Conservation (phyloP, 371 early-diverging fungal species). For the Mortierella sp. region DNA sequence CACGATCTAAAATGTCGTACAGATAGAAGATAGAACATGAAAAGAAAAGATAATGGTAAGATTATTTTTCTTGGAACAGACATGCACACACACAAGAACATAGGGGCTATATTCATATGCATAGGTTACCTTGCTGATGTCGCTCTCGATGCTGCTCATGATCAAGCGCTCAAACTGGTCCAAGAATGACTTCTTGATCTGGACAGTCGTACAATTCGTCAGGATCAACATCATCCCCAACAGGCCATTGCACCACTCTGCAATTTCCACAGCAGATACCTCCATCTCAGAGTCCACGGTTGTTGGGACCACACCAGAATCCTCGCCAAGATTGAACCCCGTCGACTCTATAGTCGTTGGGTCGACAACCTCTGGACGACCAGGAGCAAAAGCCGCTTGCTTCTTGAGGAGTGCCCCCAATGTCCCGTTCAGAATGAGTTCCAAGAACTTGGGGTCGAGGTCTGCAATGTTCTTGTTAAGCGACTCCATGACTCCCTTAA, state of each 20-base stretch:
- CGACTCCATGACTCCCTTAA: conserved; percentile 45
- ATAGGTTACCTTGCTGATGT: conserved; percentile 36
- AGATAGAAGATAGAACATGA: not conserved
- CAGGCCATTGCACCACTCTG: conserved; percentile 54
- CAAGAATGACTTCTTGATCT: conserved; percentile 32
- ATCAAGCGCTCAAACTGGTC: conserved; percentile 46
- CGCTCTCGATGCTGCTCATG: conserved; percentile 53
- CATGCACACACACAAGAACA: not conserved
- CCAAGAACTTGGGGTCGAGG: conserved; percentile 38
- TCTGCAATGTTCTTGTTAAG: conserved; percentile 26
- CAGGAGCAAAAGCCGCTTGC: conserved; percentile 48
- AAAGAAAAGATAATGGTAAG: not conserved
- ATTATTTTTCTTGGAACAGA: not conserved
- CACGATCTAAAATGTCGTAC: conserved; percentile 27
- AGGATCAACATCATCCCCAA: conserved; percentile 53
- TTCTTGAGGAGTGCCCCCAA: conserved; percentile 40
- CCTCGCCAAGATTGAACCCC: conserved; percentile 27
- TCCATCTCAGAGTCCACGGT: conserved; percentile 44
- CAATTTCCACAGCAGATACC: conserved; percentile 45
- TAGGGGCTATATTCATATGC: not conserved
- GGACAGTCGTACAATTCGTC: conserved; percentile 35
- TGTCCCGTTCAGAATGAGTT: conserved; percentile 42
- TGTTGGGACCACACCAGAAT: not conserved
- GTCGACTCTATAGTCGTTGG: conserved; percentile 1
- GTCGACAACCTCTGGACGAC: conserved; percentile 3